These are phyloP conservation scores for Cryptomeria japonica DNA, from an alignment of 75 land plant genomes.

Conservation along the genomic window DNA sequence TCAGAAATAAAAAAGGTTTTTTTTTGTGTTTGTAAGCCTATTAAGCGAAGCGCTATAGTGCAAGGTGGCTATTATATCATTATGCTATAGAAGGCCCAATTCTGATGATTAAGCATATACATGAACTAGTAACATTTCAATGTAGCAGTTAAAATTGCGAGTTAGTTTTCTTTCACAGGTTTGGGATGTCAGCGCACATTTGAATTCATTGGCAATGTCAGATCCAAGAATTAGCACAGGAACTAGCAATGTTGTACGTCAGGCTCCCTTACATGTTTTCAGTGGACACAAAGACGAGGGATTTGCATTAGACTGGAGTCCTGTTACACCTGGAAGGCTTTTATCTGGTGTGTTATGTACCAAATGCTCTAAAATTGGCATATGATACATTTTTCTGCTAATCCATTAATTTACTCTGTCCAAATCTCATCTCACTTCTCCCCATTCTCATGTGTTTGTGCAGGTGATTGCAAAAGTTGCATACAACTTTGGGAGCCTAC, in stretches of 20 bases:
- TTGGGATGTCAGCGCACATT: conserved; percentile 80
- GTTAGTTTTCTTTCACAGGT: conserved; percentile 42
- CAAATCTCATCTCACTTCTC: not conserved
- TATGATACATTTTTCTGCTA: too few relatives aligned
- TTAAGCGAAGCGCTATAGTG: not conserved
- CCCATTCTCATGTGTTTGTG: not conserved
- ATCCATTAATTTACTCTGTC: not conserved
- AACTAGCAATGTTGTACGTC: conserved; percentile 28
- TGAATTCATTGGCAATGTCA: conserved; percentile 65
- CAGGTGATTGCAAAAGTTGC: conserved; percentile 87
- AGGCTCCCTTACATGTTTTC: conserved; percentile 74
- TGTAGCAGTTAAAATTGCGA: not conserved
- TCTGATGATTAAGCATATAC: not conserved
- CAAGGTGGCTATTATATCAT: not conserved
- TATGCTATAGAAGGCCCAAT: not conserved
- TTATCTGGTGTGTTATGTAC: conserved; percentile 58
- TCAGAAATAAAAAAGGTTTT: not conserved
- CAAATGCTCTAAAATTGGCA: not conserved
- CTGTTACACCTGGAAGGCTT: conserved; percentile 74
- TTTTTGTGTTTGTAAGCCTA: too few relatives aligned
- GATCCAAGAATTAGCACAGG: conserved; percentile 42
- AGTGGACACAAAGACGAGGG: conserved; percentile 95
- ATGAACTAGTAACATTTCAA: not conserved
- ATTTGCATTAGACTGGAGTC: conserved; percentile 96
- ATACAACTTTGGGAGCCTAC: conserved; percentile 92